phyloP scores from a whole-genome alignment of 2,329 filamentous ascomycete genomes.

The Herpomyces periplanetae region DNA sequence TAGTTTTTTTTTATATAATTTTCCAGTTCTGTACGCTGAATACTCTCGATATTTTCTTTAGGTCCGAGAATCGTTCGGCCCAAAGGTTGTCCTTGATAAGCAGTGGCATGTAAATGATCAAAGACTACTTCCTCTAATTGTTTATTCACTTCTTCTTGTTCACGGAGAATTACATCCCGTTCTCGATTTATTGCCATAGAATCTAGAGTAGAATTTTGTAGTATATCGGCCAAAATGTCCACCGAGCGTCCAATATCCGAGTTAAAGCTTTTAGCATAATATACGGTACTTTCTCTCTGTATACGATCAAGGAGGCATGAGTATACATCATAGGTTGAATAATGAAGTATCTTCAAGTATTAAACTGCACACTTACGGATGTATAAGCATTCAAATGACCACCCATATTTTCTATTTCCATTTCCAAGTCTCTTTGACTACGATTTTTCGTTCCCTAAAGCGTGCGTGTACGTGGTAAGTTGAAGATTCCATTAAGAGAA shows the following conservation, averaged over 20 bases:
- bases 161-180: conserved; percentile 87
- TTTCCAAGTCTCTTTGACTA: conserved; percentile 83
- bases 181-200: conserved; percentile 69
- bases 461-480: neutral
- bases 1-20: conserved; percentile 99
- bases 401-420: conserved; percentile 99
- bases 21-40: conserved; percentile 53
- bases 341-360: conserved; percentile 4
- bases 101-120: conserved; percentile 90
- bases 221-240: conserved; percentile 92
- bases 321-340: neutral
- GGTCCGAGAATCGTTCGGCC: conserved; percentile 92
- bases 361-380: conserved; percentile 24
- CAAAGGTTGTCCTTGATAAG: conserved; percentile 77
- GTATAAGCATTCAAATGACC: conserved; percentile 97
- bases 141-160: conserved; percentile 99
- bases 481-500: neutral
- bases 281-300: conserved; percentile 88
- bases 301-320: conserved; percentile 1
- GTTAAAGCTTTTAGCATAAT: conserved; percentile 98
- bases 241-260: conserved; percentile 79
- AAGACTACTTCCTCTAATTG: conserved; percentile 98
- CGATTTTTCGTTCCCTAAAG: conserved; percentile 53
- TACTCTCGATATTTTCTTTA: conserved; percentile 89
- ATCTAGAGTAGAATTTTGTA: conserved; percentile 97